Base-by-base conservation (phyloP, 2,329 filamentous ascomycete species). In the Aspergillus quadricinctus region DNA sequence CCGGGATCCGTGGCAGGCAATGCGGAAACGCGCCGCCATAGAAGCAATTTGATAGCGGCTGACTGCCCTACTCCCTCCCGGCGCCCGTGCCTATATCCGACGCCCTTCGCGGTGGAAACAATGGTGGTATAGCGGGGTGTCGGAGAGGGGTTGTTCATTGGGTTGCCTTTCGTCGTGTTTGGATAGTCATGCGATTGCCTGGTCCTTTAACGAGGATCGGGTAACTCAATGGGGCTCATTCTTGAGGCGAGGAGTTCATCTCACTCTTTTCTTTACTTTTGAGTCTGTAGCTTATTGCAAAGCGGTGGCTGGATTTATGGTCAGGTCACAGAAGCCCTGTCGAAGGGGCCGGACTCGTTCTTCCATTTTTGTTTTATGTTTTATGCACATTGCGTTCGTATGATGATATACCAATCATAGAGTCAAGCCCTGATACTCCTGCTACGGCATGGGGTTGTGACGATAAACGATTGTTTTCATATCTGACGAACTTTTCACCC, bases 151-250 rank as follows among this genome's bases (percentile, higher is more conserved):
- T 59, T 37, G 31, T 66, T 68, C 73, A 77, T 78, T 62, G 76
- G 81, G 80, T 76, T 81, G 84, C 78, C 80, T 84, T 88, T 97
- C 88, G 93, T 97, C 93, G 87, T 86, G 88, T 83, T 90, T 82
- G 75, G 82, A 96, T 86, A 97, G 93, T 88, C 87, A 97, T 97
- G 93, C 92, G 93, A 96, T 97, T 96, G 90, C 89, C 69, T 62
- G 58, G 48, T 59, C 58, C 64, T 66, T 31, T 66, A 68, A 55
- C 63, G 63, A 63, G 54, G 64, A 70, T 72, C 75, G 77, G 82
- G 90, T 96, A 95, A 97, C 93, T 96, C 92, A 92, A 97, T 96
- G 93, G 93, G 93, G 93, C 93, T 97, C 92, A 97, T 96, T 97
- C 91, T 97, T 89, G 93, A 92, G 84, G 89, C 92, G 92, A 96